These are phyloP conservation scores for Dendrostoma leiphaemia DNA, from an alignment of 2,329 filamentous ascomycete species.

Conservation along the genomic window DNA sequence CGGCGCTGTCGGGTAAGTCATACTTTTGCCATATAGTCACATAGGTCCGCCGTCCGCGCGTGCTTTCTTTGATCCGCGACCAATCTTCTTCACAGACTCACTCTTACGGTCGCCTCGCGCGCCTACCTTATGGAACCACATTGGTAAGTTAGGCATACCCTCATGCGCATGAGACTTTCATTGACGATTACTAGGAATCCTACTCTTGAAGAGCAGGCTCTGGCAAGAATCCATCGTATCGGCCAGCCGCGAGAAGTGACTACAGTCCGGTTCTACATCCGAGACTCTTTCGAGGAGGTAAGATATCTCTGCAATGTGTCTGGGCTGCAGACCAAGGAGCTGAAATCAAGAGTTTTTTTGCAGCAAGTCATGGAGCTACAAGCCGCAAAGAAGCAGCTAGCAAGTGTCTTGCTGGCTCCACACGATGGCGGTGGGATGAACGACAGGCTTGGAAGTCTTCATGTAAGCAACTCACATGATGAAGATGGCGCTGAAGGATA, in stretches of 20 bases:
- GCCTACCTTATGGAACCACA: slow-evolving; percentile 51
- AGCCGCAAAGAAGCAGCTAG: too few relatives aligned
- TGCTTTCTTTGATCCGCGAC: background rate
- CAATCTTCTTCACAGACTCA: slow-evolving; percentile 32
- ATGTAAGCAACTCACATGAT: too few relatives aligned
- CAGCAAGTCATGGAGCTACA: too few relatives aligned
- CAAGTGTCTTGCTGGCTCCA: too few relatives aligned
- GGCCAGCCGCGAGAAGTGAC: slow-evolving; percentile 27
- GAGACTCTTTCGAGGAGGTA: slow-evolving; percentile 29
- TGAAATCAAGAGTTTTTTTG: too few relatives aligned
- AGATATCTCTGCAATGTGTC: too few relatives aligned
- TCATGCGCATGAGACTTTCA: background rate
- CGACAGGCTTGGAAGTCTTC: too few relatives aligned
- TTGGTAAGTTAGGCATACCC: slow-evolving; percentile 26
- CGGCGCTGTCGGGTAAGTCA: slow-evolving; percentile 47
- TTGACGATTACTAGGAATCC: slow-evolving; percentile 24
- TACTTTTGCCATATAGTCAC: background rate
- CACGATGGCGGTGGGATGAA: too few relatives aligned
- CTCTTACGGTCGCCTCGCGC: slow-evolving; percentile 44
- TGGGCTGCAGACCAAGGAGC: too few relatives aligned
- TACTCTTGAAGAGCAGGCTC: slow-evolving; percentile 29
- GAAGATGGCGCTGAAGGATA: too few relatives aligned
- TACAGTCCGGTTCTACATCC: slow-evolving; percentile 25
- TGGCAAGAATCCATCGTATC: slow-evolving; percentile 28
- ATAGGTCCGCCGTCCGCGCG: background rate